Base-by-base conservation (phyloP, 768 basidiomycete species). In the Rubroboletus satanas region DNA sequence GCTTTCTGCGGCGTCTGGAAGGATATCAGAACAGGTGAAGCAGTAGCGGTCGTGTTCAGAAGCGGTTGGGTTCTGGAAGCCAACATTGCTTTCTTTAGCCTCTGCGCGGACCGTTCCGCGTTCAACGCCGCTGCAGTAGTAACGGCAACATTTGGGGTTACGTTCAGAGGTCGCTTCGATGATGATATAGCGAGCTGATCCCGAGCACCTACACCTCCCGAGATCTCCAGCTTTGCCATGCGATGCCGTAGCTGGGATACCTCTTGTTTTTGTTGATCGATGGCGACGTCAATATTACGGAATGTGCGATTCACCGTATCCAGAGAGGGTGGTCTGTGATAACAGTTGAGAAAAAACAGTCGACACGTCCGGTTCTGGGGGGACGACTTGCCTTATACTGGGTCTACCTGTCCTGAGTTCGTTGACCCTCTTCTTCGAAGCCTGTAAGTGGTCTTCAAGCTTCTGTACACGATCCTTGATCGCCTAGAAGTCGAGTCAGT, bases 291-390 rank as follows among this genome's bases (percentile, higher is more conserved):
- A 62, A 97, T 91, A 67, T 95, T 94, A 39, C 87, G 83, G 62
- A 90, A 88, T 0, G 91, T 88, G 32, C 90, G 82, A 61, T 78
- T 85, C 66, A 96, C 82, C 1, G 88, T 87, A 62, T 95, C 94
- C 48, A 97, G 72, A 7, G 90, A 84, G 1, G 93, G 93, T 6
- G 91, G 80, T 59, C 93, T 95, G 64, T 23, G 31, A 60, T 50
- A 29, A 31, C 45, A 46, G n/a, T 7, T 44, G 23, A 54, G 31
- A 51, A 43, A 45, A 44, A 42, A 29, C 1, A 17, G 43, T 28
- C 33, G n/a, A 32, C 8, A 3, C 17, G 28, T 42, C 14, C 31
- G 36, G 9, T 39, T 46, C 15, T 21, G 15, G 15, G 38, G 48
- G 49, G 0, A 23, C 29, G 14, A 73, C 81, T 33, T 61, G 87